A percentile compares a stretch with the other conserved stretches of the same genome.
Evolutionary conservation across 2,329 filamentous ascomycete genomes (phyloP).

Genomic region (Aspergillus carbonarius): DNA sequence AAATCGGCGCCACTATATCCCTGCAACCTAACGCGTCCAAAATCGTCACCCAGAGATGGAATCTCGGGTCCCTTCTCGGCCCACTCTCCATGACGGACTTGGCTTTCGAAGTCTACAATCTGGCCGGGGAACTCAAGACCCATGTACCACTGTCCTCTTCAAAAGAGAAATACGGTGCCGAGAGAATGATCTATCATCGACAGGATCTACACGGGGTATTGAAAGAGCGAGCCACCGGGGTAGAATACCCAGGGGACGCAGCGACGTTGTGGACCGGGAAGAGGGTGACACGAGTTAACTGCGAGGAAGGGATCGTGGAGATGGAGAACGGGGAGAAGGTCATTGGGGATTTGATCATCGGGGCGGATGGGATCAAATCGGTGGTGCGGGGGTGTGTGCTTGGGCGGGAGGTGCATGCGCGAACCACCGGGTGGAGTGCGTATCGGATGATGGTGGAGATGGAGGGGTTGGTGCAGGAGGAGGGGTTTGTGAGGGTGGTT

Average conservation of each 20-base stretch:
- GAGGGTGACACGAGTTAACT: not conserved
- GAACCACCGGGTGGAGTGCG: not conserved
- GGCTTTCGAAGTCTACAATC: conserved; percentile 27
- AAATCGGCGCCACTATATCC: conserved; percentile 53
- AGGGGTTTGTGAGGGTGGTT: conserved; percentile 30
- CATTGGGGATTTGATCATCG: conserved; percentile 28
- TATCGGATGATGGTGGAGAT: not conserved
- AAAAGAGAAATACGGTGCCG: conserved; percentile 17
- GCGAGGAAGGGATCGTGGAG: not conserved
- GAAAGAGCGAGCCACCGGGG: conserved; percentile 3
- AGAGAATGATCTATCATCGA: conserved; percentile 24
- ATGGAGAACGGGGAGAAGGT: conserved; percentile 17
- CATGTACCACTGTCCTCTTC: conserved; percentile 17
- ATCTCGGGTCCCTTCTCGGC: not conserved
- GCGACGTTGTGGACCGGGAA: not conserved
- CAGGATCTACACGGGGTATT: conserved; percentile 25
- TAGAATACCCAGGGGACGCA: not conserved
- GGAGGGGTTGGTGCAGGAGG: not conserved
- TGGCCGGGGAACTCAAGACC: conserved; percentile 20
- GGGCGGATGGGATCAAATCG: conserved; percentile 30
- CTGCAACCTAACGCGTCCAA: conserved; percentile 39
- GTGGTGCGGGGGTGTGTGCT: conserved; percentile 1
- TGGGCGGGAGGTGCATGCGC: not conserved
- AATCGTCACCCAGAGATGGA: conserved; percentile 7
- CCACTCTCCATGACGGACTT: conserved; percentile 18